Evolutionary conservation across 164 flowering plant genomes (phyloP).

Genomic region (Brasenia schreberi): DNA sequence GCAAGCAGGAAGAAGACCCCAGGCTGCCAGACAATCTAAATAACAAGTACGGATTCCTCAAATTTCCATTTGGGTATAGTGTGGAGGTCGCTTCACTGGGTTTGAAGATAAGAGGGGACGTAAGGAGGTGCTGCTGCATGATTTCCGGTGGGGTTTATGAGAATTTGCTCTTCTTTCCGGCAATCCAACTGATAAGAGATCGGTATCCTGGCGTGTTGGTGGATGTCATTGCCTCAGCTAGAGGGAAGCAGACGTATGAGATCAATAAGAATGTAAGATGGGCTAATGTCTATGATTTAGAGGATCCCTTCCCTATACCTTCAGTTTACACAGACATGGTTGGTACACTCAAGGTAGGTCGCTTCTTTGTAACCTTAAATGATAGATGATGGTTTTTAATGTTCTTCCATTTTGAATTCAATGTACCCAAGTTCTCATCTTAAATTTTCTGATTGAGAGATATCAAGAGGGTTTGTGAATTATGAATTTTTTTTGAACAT

Average conservation of each 20-base stretch:
- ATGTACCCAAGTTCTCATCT: too few species aligned
- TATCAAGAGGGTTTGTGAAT: too few species aligned
- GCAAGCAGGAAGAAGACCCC: constrained; percentile 84
- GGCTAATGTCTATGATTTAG: constrained; percentile 66
- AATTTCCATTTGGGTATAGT: constrained; percentile 59
- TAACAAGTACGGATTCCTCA: constrained; percentile 80
- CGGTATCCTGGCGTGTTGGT: constrained; percentile 87
- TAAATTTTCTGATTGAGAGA: too few species aligned
- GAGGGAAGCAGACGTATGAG: constrained; percentile 80
- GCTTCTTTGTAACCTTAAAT: not conserved
- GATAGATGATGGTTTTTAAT: too few species aligned
- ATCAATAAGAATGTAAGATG: constrained; percentile 88
- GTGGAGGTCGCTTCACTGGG: constrained; percentile 67
- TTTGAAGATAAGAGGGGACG: constrained; percentile 68
- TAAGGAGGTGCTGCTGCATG: constrained; percentile 71
- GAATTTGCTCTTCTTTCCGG: constrained; percentile 70
- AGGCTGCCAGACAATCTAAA: constrained; percentile 66
- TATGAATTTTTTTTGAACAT: too few species aligned
- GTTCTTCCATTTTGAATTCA: too few species aligned
- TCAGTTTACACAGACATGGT: constrained; percentile 77
- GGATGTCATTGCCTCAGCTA: constrained; percentile 46
- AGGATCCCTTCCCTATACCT: constrained; percentile 67
- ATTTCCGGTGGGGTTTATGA: constrained; percentile 81
- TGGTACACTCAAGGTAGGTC: constrained; percentile 64
- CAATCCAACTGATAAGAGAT: constrained; percentile 72